Percentiles rank a stretch among this genome's conserved stretches.
Conservation (phyloP, 129 eudicot genomes). For the Artemisia argyi region DNA sequence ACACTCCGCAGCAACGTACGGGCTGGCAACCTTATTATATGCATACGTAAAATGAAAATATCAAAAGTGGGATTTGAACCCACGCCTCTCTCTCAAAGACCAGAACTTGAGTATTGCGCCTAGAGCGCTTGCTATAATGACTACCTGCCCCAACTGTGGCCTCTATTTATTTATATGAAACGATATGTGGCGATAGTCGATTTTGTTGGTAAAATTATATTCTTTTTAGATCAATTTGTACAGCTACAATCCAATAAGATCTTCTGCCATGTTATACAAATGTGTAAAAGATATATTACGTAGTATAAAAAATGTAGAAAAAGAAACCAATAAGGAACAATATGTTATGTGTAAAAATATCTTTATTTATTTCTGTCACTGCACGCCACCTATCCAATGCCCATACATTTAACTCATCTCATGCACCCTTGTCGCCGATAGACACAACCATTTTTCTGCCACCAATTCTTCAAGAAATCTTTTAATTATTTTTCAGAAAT, state of each 20-base stretch:
- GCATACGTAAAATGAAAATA: too few species aligned
- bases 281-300: not conserved
- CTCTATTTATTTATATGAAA: too few species aligned
- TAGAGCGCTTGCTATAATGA: too few species aligned
- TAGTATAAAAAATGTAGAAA: not conserved
- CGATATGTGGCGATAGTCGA: too few species aligned
- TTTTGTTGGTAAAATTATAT: too few species aligned
- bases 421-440: slow-evolving; percentile 44
- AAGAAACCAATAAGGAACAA: slow-evolving; percentile 20
- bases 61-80: too few species aligned
- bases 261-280: not conserved
- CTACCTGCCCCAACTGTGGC: too few species aligned
- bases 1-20: too few species aligned
- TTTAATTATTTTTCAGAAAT: slow-evolving; percentile 15
- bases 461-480: slow-evolving; percentile 21
- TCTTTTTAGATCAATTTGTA: too few species aligned
- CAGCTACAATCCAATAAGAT: not conserved
- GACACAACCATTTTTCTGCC: slow-evolving; percentile 22
- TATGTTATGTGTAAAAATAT: slow-evolving; percentile 25
- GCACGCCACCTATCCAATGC: slow-evolving; percentile 13
- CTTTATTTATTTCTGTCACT: slow-evolving; percentile 34
- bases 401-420: slow-evolving; percentile 20
- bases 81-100: too few species aligned
- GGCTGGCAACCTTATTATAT: too few species aligned
- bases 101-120: too few species aligned